Evolutionary conservation across 345 rosid species (phyloP).

Genomic region (Anastatica hierochuntica): DNA sequence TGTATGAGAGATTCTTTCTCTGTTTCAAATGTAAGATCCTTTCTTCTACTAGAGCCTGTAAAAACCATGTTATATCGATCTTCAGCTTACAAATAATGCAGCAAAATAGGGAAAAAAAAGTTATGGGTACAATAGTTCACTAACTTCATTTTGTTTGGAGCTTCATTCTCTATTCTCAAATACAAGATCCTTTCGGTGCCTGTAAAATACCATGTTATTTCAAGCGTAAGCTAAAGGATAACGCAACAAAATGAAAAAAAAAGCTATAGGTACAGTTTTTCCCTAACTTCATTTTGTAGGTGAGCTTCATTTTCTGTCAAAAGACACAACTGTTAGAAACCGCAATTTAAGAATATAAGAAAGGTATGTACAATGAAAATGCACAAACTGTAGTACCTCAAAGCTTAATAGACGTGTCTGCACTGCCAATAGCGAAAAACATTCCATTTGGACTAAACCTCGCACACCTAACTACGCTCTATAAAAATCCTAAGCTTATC

Average conservation of each 20-base stretch:
- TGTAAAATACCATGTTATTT: constrained; percentile 4
- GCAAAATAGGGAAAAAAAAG: background rate
- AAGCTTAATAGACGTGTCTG: constrained; percentile 82
- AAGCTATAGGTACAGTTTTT: background rate
- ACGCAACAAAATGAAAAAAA: background rate
- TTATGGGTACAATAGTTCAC: background rate
- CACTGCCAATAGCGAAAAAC: constrained; percentile 79
- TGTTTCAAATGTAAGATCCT: constrained; percentile 25
- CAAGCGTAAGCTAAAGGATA: background rate
- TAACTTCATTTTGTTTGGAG: constrained; percentile 18
- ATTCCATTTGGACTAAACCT: constrained; percentile 82
- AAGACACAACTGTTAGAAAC: no score
- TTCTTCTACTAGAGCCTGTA: constrained; percentile 37
- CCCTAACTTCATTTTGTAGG: constrained; percentile 13
- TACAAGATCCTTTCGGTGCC: constrained; percentile 15
- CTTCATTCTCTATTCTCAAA: constrained; percentile 18
- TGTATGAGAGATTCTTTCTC: constrained; percentile 25
- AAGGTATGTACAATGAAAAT: background rate
- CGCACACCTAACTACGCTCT: constrained; percentile 85
- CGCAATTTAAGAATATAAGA: background rate
- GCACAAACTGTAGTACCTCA: constrained; percentile 46
- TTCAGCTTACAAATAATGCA: background rate
- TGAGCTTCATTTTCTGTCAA: constrained; percentile 22
- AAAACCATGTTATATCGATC: background rate
- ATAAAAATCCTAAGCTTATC: constrained; percentile 12